Conservation (phyloP, 192 early-diverging fungal genomes). For the Coemansia sp. region DNA sequence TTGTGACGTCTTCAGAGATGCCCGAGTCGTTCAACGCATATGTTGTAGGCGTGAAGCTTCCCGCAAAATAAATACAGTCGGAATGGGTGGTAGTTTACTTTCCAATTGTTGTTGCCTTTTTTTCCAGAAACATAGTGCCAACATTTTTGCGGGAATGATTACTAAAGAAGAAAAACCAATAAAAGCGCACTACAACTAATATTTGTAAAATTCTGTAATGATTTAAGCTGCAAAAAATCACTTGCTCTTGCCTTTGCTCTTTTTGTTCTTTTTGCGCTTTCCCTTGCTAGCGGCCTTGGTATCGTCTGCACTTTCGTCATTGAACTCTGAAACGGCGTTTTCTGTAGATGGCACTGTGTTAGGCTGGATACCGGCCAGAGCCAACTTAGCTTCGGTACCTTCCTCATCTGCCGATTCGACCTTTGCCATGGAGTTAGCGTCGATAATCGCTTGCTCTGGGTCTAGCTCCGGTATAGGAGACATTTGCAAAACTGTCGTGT, state of each 20-base stretch:
- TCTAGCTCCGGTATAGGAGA: not conserved
- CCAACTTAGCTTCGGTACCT: not conserved
- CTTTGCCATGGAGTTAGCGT: not conserved
- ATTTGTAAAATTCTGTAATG: not conserved
- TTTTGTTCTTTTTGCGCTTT: constrained; percentile 36
- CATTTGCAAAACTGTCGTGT: not conserved
- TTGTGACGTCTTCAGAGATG: constrained; percentile 15
- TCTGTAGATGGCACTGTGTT: not conserved
- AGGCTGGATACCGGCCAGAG: not conserved
- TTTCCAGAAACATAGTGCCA: too few species aligned
- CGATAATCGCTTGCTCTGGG: not conserved
- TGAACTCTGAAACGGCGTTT: not conserved
- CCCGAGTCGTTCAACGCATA: constrained; percentile 28
- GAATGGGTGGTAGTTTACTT: not conserved
- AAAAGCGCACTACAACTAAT: too few species aligned
- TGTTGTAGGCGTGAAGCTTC: constrained; percentile 31
- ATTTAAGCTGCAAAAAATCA: not conserved
- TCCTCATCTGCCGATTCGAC: not conserved
- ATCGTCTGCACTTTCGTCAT: not conserved
- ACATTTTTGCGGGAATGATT: too few species aligned
- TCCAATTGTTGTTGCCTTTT: too few species aligned
- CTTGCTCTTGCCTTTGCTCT: constrained; percentile 24
- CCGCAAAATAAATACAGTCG: not conserved
- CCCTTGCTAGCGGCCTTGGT: constrained; percentile 21
- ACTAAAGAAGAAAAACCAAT: too few species aligned